Evolutionary conservation across 495 filamentous ascomycete species (phyloP).

Genomic region (Schizothecium vesticola): DNA sequence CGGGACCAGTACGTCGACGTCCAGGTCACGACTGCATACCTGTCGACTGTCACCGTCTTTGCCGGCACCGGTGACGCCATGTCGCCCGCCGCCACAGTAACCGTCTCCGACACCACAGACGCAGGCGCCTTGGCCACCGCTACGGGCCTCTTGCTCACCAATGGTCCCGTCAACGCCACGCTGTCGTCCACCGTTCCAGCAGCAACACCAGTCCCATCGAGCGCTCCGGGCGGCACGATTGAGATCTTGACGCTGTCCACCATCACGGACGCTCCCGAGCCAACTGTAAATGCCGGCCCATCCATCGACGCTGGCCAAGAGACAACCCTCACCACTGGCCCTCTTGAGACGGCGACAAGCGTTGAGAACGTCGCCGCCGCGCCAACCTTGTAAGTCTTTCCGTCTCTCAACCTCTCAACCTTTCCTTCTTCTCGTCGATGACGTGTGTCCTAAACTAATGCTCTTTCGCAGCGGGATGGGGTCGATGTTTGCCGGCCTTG

Average conservation of each 20-base stretch:
- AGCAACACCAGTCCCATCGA: not conserved
- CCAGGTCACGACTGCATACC: not conserved
- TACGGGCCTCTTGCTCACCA: not conserved
- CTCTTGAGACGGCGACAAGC: not conserved
- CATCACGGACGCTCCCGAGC: not conserved
- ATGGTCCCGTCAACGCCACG: not conserved
- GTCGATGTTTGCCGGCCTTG: not conserved
- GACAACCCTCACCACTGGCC: not conserved
- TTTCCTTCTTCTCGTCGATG: not conserved
- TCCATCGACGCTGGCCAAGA: not conserved
- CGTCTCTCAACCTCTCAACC: not conserved
- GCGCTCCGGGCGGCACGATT: not conserved
- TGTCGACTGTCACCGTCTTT: not conserved
- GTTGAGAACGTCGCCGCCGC: not conserved
- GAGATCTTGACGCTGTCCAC: not conserved
- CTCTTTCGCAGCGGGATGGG: not conserved
- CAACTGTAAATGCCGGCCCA: not conserved
- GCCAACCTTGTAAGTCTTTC: not conserved
- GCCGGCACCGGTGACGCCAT: not conserved
- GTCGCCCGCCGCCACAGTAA: not conserved
- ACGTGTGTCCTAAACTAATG: not conserved
- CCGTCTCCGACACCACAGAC: not conserved
- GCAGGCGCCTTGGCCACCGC: not conserved
- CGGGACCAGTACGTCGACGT: not conserved
- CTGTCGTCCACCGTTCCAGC: not conserved